A percentile compares a stretch with the other conserved stretches of the same genome.
These are phyloP conservation scores for Nicotiana paniculata DNA, from an alignment of 257 asterid genomes.

Conservation along the genomic window DNA sequence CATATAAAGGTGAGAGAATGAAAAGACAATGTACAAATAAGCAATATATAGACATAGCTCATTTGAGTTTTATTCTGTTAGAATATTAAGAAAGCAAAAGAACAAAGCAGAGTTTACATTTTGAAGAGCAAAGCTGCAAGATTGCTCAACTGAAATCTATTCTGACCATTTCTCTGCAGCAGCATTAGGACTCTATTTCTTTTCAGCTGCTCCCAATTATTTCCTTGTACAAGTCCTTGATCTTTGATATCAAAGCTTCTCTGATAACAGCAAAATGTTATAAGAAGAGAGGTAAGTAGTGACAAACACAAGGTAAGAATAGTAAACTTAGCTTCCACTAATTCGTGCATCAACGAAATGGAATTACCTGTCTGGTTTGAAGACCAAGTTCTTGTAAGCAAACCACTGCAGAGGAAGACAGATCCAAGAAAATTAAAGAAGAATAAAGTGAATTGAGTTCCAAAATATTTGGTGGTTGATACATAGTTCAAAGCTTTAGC, in stretches of 20 bases:
- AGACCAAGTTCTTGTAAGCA: constrained; percentile 64
- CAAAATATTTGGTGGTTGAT: background rate
- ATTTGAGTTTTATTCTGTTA: constrained; percentile 4
- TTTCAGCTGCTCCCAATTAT: constrained; percentile 57
- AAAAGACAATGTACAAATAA: background rate
- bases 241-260: constrained; percentile 61
- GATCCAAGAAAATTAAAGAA: background rate
- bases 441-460: background rate
- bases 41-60: background rate
- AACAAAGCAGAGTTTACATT: constrained; percentile 8
- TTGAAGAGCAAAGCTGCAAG: background rate
- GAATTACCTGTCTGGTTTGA: constrained; percentile 57
- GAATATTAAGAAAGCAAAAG: constrained; percentile 2
- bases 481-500: background rate
- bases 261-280: constrained; percentile 33
- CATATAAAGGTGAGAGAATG: background rate
- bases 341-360: background rate
- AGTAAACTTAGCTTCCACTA: background rate
- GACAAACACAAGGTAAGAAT: background rate
- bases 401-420: constrained; percentile 55
- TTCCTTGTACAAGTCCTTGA: constrained; percentile 49
- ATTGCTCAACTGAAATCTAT: constrained; percentile 6
- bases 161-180: background rate
- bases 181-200: background rate
- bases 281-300: background rate